Base-by-base conservation (phyloP, 108 stramenopile genomes). In the Cyclotella sp. region DNA sequence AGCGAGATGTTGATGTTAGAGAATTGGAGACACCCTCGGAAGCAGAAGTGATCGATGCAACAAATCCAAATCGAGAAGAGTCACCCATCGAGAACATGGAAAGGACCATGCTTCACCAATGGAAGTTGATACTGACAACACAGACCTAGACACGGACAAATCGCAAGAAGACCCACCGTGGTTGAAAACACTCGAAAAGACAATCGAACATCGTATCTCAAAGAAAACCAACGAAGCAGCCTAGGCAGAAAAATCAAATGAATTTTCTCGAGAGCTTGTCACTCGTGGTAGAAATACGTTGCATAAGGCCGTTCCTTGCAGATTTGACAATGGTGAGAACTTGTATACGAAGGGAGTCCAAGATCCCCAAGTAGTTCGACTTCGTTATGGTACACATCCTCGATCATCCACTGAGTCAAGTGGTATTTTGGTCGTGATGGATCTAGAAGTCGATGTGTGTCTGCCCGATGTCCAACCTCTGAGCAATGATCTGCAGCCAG, bases 391-490 rank as follows among this genome's bases (percentile, higher is more conserved):
- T 44, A 72, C 61, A 42, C 75, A 70, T 15, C 81, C 81, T 24
- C 63, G 81, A 63, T 65, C 64, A 51, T 77, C 72, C 2, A 49
- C 49, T 27, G 67, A 73, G 22, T 51, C 49, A 5, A 26, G 68
- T 47, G 76, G 82, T 0, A 69, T 77, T 54, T 77, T 76, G 29
- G 72, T 53, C 27, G 68, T 64, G 1, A 40, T 83, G 76, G 82
- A 83, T 73, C 29, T 83, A 12, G 82, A 83, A 73, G 21, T 77
- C 16, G 82, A 83, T 71, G 59, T 83, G 29, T 68, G 21, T 16
- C 49, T 68, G 12, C 67, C 47, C 19, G 34, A 58, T 46, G 40
- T 72, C 53, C 67, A 49, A 47, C 21, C 18, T n/a, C 5, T 19
- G 7, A 30, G 16, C 52, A n/a, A 51, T 28, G 5, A 34, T n/a